These are phyloP conservation scores for Phalaenopsis aphrodite DNA, from an alignment of 106 monocot species.

Conservation along the genomic window DNA sequence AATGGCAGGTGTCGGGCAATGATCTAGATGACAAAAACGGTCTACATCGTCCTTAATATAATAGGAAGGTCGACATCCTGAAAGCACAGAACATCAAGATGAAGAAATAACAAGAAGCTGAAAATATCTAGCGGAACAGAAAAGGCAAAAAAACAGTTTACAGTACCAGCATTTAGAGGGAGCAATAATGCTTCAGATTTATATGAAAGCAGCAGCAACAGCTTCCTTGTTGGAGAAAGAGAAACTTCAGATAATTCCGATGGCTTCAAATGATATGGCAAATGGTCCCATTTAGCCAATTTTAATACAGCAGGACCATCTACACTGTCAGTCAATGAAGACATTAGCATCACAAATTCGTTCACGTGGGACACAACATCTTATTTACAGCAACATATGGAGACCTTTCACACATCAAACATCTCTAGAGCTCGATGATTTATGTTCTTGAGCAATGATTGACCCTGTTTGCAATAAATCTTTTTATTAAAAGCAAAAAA, in stretches of 20 bases:
- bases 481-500: too few relatives aligned
- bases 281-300: slow-evolving; percentile 50
- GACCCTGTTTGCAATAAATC: too few relatives aligned
- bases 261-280: slow-evolving; percentile 28
- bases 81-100: slow-evolving; percentile 1
- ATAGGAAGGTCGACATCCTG: slow-evolving; percentile 10
- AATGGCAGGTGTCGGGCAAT: neutral
- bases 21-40: slow-evolving; percentile 10
- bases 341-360: slow-evolving; percentile 19
- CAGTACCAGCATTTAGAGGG: slow-evolving; percentile 40
- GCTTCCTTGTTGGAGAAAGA: slow-evolving; percentile 67
- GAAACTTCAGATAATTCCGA: slow-evolving; percentile 64
- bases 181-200: slow-evolving; percentile 53
- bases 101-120: neutral
- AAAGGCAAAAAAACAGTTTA: neutral
- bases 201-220: slow-evolving; percentile 58
- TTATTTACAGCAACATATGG: neutral
- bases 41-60: slow-evolving; percentile 9
- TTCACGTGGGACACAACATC: slow-evolving; percentile 11
- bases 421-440: too few relatives aligned
- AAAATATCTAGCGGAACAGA: neutral
- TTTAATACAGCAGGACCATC: slow-evolving; percentile 56
- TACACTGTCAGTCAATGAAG: slow-evolving; percentile 19
- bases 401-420: too few relatives aligned
- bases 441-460: too few relatives aligned